Base-by-base conservation (phyloP, 768 basidiomycete species). In the Naganishia vaughanmartiniae region DNA sequence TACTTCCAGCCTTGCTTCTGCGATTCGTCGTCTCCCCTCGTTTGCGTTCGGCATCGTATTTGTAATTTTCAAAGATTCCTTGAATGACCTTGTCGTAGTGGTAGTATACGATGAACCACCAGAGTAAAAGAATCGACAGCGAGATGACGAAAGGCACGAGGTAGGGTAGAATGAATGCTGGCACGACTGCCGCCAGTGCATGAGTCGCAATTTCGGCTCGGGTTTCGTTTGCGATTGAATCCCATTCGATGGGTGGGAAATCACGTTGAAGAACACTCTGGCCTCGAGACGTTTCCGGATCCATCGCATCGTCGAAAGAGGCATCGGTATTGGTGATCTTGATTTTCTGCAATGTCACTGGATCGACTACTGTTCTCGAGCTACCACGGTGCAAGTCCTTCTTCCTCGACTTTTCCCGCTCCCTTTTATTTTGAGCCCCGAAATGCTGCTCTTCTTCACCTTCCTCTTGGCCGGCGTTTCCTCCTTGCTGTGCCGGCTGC, bases 191-290 rank as follows among this genome's bases (percentile, higher is more conserved):
- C 15, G 60, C 34, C 33, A 30, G 26, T 0, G 63, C 63, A 46
- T 70, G 60, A 24, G 14, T n/a, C 33, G 53, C 34, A 2, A 65
- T 54, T 30, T 60, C 58, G 24, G n/a, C n/a, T 54, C 54, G 46
- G 28, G 51, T 54, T 26, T 54, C 63, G 2, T 65, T 51, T 15
- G 60, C 53, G 15, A 60, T 60, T 4, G 26, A 51, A 30, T 70
- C 69, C 69, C 69, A 70, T 36, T 70, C 69, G n/a, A 65, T 24
- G 6, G 69, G 69, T 33, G 69, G 69, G 39, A 70, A 70, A 28
- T 58, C 69, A 10, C 56, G 45, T 33, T 45, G 30, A 1, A 70
- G 51, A 4, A 54, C 39, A 14, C 53, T 65, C 14, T 28, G 28
- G 17, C 69, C 69, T 17, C 54, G 69, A 3, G 69, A 70, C 24